Percentiles rank a stretch among this genome's conserved stretches.
Conservation (phyloP, 148 eudicot species). For the Fallopia convolvulus region DNA sequence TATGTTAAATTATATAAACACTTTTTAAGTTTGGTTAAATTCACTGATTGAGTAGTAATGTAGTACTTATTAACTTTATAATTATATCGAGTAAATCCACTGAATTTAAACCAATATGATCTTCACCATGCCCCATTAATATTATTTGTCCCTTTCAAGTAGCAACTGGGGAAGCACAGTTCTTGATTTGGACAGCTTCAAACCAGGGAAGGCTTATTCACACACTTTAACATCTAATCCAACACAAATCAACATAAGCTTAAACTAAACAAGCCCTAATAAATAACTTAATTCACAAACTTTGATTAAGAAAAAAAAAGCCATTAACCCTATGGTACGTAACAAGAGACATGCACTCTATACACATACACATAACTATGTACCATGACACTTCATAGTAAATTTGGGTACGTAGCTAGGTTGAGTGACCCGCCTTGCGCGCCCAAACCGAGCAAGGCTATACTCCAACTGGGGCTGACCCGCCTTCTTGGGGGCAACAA, state of each 20-base stretch:
- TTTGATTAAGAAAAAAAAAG: not conserved
- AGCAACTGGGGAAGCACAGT: not conserved
- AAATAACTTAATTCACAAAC: not conserved
- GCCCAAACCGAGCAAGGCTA: not conserved
- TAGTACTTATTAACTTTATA: too few relatives aligned
- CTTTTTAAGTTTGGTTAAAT: too few relatives aligned
- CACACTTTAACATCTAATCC: not conserved
- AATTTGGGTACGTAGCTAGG: too few relatives aligned
- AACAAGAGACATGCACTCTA: too few relatives aligned
- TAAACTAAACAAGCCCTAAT: not conserved
- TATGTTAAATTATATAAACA: too few relatives aligned
- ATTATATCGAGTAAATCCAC: too few relatives aligned
- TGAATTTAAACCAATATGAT: too few relatives aligned
- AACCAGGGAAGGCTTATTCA: not conserved
- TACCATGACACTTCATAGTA: too few relatives aligned
- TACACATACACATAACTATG: too few relatives aligned
- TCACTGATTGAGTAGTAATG: too few relatives aligned
- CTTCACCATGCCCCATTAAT: too few relatives aligned
- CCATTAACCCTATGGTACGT: not conserved
- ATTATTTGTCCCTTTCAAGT: not conserved
- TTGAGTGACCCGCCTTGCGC: too few relatives aligned
- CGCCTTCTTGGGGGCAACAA: conserved; percentile 17
- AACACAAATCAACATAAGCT: not conserved
- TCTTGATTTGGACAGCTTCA: not conserved
- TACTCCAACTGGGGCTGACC: not conserved